Evolutionary conservation across 1,284 basidiomycete genomes (phyloP), one percentile per base, ranked within the genome.

Genomic region (Phenoliferia sp.): DNA sequence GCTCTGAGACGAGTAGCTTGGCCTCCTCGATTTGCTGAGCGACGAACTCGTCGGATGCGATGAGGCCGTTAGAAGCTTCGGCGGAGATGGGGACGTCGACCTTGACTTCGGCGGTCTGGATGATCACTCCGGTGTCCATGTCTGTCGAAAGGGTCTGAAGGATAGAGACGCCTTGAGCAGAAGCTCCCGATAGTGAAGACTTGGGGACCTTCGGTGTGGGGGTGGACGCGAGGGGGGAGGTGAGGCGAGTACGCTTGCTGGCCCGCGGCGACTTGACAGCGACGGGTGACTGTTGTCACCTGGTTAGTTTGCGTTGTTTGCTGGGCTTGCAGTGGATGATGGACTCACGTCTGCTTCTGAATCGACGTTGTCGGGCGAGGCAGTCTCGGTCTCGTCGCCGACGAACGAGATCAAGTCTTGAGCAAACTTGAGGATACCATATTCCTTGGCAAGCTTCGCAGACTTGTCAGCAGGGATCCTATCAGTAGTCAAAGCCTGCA

Each of bases 101-200:
- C 61, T 74, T 64, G 59, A 73, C 69, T 26, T 70, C 66, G 35
- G 72, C 71, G 39, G 66, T 68, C 61, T 75, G 71, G 33, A 69
- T 69, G 3, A 26, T 59, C 31, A 69, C 57, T 28, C 74, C 74
- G 16, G 69, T 69, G 2, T 62, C 59, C 10, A 59, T 39, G 35
- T 71, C 72, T 22, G 68, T 71, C 4, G 60, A 48, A 50, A 76
- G 69, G n/a, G 72, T 73, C 62, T 76, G 75, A n/a, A 68, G 64
- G 66, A 76, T 73, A 36, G 72, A 69, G 50, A 74, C 70, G 34
- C 72, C 72, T 10, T 68, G 66, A 2, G 69, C 63, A 3, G 69
- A 58, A 6, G 71, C 67, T n/a, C 69, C 69, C 1, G 71, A 70
- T 12, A 44, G 39, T 44, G 39, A 12, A 22, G 39, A 12, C 39